Conservation (phyloP, 495 filamentous ascomycete genomes). For the Halenospora varia region DNA sequence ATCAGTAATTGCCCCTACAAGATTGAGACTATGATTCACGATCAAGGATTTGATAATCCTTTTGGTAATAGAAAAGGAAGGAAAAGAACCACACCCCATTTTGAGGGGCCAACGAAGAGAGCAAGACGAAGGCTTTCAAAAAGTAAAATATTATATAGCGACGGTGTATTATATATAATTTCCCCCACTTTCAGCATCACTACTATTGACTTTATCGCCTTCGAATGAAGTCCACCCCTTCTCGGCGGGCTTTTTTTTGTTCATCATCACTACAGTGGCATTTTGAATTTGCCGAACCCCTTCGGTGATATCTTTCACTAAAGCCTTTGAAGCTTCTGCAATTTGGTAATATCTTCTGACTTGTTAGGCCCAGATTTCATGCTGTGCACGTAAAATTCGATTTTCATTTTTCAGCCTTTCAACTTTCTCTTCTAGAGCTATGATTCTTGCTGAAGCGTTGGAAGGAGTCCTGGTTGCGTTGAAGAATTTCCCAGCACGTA, state of each 20-base stretch:
- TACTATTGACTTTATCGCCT: neutral
- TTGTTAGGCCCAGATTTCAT: neutral
- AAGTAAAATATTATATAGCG: neutral
- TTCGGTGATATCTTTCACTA: neutral
- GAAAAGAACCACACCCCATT: neutral
- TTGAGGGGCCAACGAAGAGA: too few species aligned
- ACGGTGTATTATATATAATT: neutral
- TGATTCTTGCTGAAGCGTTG: too few species aligned
- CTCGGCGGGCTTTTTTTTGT: neutral
- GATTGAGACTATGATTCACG: slow-evolving; percentile 6
- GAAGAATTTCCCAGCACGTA: too few species aligned
- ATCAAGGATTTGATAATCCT: too few species aligned
- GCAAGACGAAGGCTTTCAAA: too few species aligned
- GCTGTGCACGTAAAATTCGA: neutral
- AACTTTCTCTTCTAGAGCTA: neutral
- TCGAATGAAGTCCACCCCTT: neutral
- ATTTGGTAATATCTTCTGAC: neutral
- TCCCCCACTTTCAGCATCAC: neutral
- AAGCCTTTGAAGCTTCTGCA: neutral
- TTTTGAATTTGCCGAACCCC: neutral
- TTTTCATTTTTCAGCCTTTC: neutral
- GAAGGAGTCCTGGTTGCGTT: too few species aligned
- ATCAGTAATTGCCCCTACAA: slow-evolving; percentile 19
- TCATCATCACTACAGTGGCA: neutral
- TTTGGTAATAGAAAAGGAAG: neutral